Evolutionary conservation across 495 filamentous ascomycete genomes (phyloP), one percentile per base, ranked within the genome.

Genomic region (Jackrogersella minutella): DNA sequence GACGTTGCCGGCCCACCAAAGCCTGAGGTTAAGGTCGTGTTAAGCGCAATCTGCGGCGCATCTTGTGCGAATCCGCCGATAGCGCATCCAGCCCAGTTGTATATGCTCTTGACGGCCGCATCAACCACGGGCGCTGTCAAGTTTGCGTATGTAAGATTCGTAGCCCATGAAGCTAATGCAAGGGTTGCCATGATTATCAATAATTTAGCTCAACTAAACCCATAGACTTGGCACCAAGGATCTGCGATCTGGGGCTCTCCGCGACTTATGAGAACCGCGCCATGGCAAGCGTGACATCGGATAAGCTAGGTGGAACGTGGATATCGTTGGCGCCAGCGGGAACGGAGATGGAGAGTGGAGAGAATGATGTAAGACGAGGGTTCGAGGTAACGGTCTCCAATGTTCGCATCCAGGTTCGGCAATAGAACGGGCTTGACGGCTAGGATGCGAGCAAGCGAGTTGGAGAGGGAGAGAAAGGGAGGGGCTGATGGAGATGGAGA

Each of bases 21-120:
- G 7, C 79, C 78, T 1, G 68, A 46, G 14, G 81, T 75, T 17
- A 43, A 1, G 8, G 56, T 43, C 11, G 50, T 63, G 14, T 56
- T 60, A 14, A 75, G 74, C 31, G 82, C 80, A 64, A 82, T 86
- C n/a, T 72, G 73, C 33, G 78, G 78, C 13, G 82, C 78, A 0
- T 77, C 73, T 51, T 85, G 83, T 26, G 69, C 63, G 39, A 76
- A 79, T 1, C 82, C 82, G 11, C 80, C 80, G 26, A 85, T 77
- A 10, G 80, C 77, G 64, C 82, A 86, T 14, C 84, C 82, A 30
- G 76, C 76, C 78, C 79, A 84, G 73, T 85, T 86, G 69, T 84
- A 84, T 46, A 84, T 75, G 57, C 78, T 79, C 2, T 72, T 73
- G 5, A 74, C 69, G 5, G 74, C 74, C 1, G 71, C 67, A 5